Conservation (phyloP, 2,329 filamentous ascomycete genomes). For the Claviceps fusiformis region DNA sequence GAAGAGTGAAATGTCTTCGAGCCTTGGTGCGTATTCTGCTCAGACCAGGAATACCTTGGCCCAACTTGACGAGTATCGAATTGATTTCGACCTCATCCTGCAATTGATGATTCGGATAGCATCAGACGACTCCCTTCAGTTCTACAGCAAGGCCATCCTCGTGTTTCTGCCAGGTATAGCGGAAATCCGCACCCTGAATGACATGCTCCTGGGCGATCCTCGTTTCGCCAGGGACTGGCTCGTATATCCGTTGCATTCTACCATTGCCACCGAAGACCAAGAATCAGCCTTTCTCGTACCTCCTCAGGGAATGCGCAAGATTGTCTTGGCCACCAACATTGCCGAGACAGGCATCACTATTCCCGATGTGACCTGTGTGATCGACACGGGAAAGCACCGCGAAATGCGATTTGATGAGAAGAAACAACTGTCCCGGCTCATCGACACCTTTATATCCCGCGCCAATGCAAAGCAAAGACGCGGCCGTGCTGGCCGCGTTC, state of each 20-base stretch:
- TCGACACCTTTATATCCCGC: constrained; percentile 89
- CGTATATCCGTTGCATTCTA: constrained; percentile 82
- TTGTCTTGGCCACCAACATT: constrained; percentile 94
- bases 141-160: constrained; percentile 82
- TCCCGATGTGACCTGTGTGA: constrained; percentile 90
- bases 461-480: constrained; percentile 93
- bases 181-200: constrained; percentile 80
- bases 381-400: constrained; percentile 92
- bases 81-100: constrained; percentile 78
- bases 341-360: constrained; percentile 98
- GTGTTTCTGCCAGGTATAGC: constrained; percentile 91
- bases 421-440: constrained; percentile 74
- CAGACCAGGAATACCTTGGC: constrained; percentile 62
- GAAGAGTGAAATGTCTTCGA: constrained; percentile 46
- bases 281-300: constrained; percentile 84
- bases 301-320: constrained; percentile 70
- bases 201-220: constrained; percentile 65
- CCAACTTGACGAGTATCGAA: constrained; percentile 77
- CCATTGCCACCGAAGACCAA: constrained; percentile 91
- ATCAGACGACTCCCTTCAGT: constrained; percentile 46
- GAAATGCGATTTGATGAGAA: constrained; percentile 96
- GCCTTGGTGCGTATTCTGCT: constrained; percentile 59
- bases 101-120: constrained; percentile 68
- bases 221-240: constrained; percentile 68
- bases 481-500: constrained; percentile 87